phyloP scores from a whole-genome alignment of 225 moss, liverwort and hornwort genomes.

The Physcomitrellopsis africana region DNA sequence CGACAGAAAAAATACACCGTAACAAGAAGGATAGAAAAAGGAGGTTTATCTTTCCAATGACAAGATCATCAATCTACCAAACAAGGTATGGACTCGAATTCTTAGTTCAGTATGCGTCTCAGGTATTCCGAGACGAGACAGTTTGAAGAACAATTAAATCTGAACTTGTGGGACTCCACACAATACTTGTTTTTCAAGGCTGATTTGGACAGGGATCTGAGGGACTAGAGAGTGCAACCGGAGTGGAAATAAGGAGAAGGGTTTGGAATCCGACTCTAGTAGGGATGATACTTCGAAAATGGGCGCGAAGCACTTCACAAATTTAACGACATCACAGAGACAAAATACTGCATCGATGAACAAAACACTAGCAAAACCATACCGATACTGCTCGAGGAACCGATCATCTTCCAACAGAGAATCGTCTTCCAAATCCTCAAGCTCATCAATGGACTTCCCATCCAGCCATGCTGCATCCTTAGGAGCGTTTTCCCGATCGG shows the following conservation, averaged over 20 bases:
- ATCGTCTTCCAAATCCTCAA: constrained; percentile 89
- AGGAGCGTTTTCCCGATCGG: constrained; percentile 54
- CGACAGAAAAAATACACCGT: too few relatives aligned
- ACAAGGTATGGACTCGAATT: constrained; percentile 13
- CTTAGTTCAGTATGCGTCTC: not conserved
- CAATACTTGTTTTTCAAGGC: too few relatives aligned
- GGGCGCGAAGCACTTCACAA: not conserved
- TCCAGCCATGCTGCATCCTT: constrained; percentile 75
- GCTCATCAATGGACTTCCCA: constrained; percentile 74
- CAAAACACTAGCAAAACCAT: not conserved
- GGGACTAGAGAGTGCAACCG: too few relatives aligned
- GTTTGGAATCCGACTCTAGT: too few relatives aligned
- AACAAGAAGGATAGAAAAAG: too few relatives aligned
- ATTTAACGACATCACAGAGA: constrained; percentile 3
- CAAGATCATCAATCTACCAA: too few relatives aligned
- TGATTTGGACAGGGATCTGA: too few relatives aligned
- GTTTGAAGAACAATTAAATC: not conserved
- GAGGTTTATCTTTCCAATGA: too few relatives aligned
- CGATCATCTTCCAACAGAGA: constrained; percentile 88
- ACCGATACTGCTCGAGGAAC: constrained; percentile 97
- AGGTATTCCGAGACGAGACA: not conserved
- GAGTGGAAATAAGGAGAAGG: too few relatives aligned
- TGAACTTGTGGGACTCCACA: not conserved
- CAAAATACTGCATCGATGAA: not conserved
- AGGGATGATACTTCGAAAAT: too few relatives aligned